Conservation (phyloP, 768 basidiomycete genomes). For the Pluteus cervinus region DNA sequence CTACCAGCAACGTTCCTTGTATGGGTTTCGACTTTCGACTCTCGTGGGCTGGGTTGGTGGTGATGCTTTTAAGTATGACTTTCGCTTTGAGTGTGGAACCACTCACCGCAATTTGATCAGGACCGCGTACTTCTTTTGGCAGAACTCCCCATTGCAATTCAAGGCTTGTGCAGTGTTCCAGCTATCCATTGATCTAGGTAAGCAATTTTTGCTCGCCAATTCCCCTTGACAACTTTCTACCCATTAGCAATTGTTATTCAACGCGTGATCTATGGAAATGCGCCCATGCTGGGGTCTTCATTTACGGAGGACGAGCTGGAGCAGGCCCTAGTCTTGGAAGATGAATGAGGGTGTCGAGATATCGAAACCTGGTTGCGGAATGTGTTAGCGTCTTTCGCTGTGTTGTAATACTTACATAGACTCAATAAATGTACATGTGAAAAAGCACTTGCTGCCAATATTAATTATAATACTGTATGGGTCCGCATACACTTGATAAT, state of each 20-base stretch:
- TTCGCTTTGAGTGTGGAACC: conserved; percentile 4
- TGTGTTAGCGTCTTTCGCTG: no score
- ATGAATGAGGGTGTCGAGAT: conserved; percentile 31
- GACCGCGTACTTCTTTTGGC: conserved; percentile 74
- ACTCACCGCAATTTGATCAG: conserved; percentile 29
- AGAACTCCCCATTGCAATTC: conserved; percentile 72
- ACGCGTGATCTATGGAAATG: conserved; percentile 67
- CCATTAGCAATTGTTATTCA: conserved; percentile 63
- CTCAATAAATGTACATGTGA: no score
- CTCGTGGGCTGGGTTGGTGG: conserved; percentile 80
- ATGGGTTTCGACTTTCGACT: conserved; percentile 81
- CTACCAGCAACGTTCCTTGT: conserved; percentile 70
- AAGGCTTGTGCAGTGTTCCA: conserved; percentile 82
- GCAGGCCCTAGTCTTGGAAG: conserved; percentile 63
- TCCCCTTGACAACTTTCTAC: conserved; percentile 9
- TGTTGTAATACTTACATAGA: no score
- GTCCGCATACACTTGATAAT: no score
- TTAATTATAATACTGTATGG: no score
- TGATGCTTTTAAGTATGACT: conserved; percentile 73
- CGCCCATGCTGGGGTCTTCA: conserved; percentile 48
- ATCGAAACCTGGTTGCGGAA: no score
- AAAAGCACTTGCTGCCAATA: no score
- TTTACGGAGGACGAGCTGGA: conserved; percentile 65
- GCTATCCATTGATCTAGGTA: conserved; percentile 71
- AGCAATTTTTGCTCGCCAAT: conserved; percentile 18